These are phyloP conservation scores for Colletotrichum lupini DNA, from an alignment of 2,329 filamentous ascomycete species.

Conservation along the genomic window DNA sequence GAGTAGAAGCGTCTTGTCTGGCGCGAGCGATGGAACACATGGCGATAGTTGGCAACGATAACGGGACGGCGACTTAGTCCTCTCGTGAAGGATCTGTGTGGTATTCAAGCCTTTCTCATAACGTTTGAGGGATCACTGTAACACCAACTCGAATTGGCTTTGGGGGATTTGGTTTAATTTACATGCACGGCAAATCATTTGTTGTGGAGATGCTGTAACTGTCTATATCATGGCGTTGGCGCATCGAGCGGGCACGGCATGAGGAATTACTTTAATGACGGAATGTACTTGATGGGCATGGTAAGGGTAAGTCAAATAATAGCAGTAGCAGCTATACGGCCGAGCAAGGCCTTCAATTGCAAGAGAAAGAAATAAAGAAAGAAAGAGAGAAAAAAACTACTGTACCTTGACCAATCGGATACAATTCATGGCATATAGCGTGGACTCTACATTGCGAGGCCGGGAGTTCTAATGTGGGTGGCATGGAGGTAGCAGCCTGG, in stretches of 20 bases:
- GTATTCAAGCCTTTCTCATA: background rate
- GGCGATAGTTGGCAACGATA: slow-evolving; percentile 25
- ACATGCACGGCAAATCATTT: background rate
- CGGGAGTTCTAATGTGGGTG: background rate
- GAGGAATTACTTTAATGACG: background rate
- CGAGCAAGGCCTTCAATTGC: background rate
- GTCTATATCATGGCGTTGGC: slow-evolving; percentile 2
- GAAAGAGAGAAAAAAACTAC: background rate
- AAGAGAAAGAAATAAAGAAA: too few relatives aligned
- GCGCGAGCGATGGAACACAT: slow-evolving; percentile 14
- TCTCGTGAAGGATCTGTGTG: background rate
- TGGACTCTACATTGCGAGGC: background rate
- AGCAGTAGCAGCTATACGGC: background rate
- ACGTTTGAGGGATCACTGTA: background rate
- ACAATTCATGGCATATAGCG: background rate
- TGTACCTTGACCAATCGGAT: background rate
- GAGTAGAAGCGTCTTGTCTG: slow-evolving; percentile 8
- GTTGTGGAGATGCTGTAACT: background rate
- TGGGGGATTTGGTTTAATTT: background rate
- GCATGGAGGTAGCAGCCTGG: background rate
- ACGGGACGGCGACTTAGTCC: background rate
- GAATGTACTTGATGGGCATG: background rate
- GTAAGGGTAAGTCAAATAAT: background rate
- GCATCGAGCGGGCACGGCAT: background rate
- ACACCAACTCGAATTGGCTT: background rate